phyloP scores from a whole-genome alignment of 805 yeast genomes.

The Myxozyma udenii region DNA sequence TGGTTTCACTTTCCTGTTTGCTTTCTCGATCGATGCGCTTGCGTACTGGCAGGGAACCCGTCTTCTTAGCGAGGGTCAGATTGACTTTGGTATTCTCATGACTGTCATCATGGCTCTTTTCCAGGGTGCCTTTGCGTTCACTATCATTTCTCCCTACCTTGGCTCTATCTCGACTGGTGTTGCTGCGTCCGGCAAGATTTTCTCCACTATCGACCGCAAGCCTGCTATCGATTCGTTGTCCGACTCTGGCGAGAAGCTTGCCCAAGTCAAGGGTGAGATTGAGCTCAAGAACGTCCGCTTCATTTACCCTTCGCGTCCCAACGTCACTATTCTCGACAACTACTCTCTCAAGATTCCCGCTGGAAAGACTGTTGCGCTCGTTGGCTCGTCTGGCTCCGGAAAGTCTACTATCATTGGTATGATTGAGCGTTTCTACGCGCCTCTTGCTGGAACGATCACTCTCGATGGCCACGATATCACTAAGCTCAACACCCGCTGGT shows the following conservation, averaged over 20 bases:
- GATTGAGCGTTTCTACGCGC: conserved; percentile 58
- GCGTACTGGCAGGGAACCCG: conserved; percentile 47
- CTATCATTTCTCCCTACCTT: conserved; percentile 44
- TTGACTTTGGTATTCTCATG: conserved; percentile 39
- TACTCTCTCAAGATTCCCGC: conserved; percentile 50
- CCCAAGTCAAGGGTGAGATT: conserved; percentile 42
- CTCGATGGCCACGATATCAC: conserved; percentile 51
- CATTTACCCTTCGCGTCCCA: conserved; percentile 37
- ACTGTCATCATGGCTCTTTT: conserved; percentile 35
- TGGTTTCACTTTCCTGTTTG: conserved; percentile 40
- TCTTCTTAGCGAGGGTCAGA: conserved; percentile 37
- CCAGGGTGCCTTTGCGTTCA: conserved; percentile 42
- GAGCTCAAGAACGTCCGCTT: conserved; percentile 32
- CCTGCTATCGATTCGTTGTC: conserved; percentile 42
- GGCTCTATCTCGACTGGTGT: conserved; percentile 41
- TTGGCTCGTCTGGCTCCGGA: conserved; percentile 76
- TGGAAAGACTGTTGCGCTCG: conserved; percentile 83
- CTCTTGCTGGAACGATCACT: conserved; percentile 46
- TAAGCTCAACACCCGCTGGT: conserved; percentile 50
- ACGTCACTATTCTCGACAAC: conserved; percentile 34
- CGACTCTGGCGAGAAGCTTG: conserved; percentile 29
- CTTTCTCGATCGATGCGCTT: conserved; percentile 42
- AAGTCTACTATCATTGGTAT: conserved; percentile 48
- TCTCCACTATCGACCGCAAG: conserved; percentile 45
- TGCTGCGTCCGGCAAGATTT: conserved; percentile 43